phyloP scores from a whole-genome alignment of 2,329 filamentous ascomycete species.

The Lachnellula occidentalis region DNA sequence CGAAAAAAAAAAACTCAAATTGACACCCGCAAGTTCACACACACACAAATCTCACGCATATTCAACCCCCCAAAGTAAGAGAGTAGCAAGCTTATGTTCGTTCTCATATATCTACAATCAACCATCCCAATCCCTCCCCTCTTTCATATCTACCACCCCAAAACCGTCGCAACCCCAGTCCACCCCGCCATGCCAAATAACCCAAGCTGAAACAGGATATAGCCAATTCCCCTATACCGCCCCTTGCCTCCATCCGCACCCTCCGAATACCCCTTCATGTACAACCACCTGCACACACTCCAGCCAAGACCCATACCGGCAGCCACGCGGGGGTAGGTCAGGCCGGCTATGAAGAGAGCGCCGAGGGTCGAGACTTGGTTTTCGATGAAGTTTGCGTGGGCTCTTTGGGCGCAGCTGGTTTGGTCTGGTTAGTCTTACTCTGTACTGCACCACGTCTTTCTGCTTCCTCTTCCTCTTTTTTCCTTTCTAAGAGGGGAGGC shows the following conservation, averaged over 20 bases:
- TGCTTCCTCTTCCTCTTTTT: too few species aligned
- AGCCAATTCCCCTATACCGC: slow-evolving; percentile 22
- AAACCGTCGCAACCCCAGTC: slow-evolving; percentile 20
- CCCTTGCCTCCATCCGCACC: slow-evolving; percentile 22
- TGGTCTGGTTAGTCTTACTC: not conserved
- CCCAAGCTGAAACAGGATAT: slow-evolving; percentile 22
- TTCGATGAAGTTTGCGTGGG: slow-evolving; percentile 60
- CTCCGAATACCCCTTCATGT: slow-evolving; percentile 45
- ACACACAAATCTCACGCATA: too few species aligned
- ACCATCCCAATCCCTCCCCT: too few species aligned
- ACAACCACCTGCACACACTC: slow-evolving; percentile 47
- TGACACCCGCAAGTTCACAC: too few species aligned
- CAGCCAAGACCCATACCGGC: slow-evolving; percentile 47
- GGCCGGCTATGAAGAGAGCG: slow-evolving; percentile 49
- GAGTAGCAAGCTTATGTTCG: too few species aligned
- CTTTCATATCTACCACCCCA: slow-evolving; percentile 18
- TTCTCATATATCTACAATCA: too few species aligned
- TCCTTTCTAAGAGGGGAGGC: too few species aligned
- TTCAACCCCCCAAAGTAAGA: too few species aligned
- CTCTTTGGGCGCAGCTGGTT: slow-evolving; percentile 63
- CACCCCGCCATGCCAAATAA: slow-evolving; percentile 24
- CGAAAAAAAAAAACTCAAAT: too few species aligned
- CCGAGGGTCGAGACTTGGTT: slow-evolving; percentile 50
- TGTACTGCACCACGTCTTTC: too few species aligned
- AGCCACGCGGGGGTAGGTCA: slow-evolving; percentile 47